Evolutionary conservation across 192 early-diverging fungal genomes (phyloP), one percentile per base, ranked within the genome.

Genomic region (Cetraspora pellucida): DNA sequence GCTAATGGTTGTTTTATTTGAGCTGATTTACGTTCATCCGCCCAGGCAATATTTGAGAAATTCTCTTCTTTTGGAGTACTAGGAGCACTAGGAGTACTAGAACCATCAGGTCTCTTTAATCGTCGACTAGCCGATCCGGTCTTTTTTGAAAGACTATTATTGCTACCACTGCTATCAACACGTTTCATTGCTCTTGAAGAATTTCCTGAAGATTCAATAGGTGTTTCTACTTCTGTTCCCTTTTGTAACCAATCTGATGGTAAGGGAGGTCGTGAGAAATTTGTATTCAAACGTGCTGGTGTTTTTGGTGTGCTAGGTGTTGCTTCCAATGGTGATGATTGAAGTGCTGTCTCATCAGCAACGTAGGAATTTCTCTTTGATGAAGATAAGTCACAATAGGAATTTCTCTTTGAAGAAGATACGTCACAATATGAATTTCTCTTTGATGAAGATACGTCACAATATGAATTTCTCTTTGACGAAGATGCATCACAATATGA

Each of bases 161-260:
- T 47, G 30, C 9, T 10, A 63, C 4, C 7, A 74, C 7, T 50
- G 27, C 49, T 28, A 6, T 10, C 8, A n/a, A 10, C 37, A 17
- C 21, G 19, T 3, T 61, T 30, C 25, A 66, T 66, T 66, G 43
- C 37, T 43, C 10, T 17, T 43, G 19, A 57, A 43, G 21, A 47
- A 13, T 19, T 19, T 55, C 3, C 44, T 44, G 8, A 5, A 10
- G 37, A 37, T 37, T 37, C 37, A 37, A 7, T 37, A 37, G 37
- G 3, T 6, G 37, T 37, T 7, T 37, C 37, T 37, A n/a, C n/a
- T n/a, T n/a, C n/a, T n/a, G n/a, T n/a, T n/a, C n/a, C n/a, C n/a
- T 37, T 37, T 0, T 37, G 37, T 43, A 73, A 45, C 72, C 72
- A 73, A 23, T 31, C 55, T n/a, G 50, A 13, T 23, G 72, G 72